Evolutionary conservation across 768 basidiomycete species (phyloP).

Genomic region (Suillus cothurnatus): DNA sequence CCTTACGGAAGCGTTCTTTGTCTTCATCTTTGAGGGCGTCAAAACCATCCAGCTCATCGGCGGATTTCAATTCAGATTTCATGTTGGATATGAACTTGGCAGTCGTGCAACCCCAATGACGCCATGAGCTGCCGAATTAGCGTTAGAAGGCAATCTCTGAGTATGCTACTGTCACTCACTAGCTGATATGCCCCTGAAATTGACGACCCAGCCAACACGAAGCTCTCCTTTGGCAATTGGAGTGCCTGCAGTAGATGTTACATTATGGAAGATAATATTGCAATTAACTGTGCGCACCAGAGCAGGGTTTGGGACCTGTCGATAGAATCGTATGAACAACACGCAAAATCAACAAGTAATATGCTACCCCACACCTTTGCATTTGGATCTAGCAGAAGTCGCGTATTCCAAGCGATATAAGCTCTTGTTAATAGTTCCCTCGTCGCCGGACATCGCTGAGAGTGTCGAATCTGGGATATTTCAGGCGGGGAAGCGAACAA

Average conservation of each 20-base stretch:
- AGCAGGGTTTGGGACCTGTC: conserved; percentile 77
- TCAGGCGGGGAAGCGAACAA: conserved; percentile 30
- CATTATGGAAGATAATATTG: not conserved
- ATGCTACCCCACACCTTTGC: conserved; percentile 54
- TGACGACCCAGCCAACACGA: conserved; percentile 74
- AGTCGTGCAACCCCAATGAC: conserved; percentile 91
- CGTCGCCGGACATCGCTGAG: conserved; percentile 36
- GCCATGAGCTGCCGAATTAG: conserved; percentile 59
- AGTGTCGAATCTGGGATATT: conserved; percentile 19
- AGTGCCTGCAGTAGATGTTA: conserved; percentile 51
- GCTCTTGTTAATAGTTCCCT: conserved; percentile 35
- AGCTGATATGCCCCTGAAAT: conserved; percentile 67
- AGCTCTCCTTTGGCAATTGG: conserved; percentile 71
- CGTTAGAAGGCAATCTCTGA: conserved; percentile 4
- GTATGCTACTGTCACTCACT: conserved; percentile 45
- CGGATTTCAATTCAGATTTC: conserved; percentile 57
- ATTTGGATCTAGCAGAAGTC: conserved; percentile 65
- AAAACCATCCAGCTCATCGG: conserved; percentile 82
- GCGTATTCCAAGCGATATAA: conserved; percentile 85
- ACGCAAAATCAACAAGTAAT: conserved; percentile 25
- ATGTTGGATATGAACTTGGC: conserved; percentile 68
- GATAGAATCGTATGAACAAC: conserved; percentile 23
- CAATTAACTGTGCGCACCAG: conserved; percentile 44
- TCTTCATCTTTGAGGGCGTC: conserved; percentile 72
- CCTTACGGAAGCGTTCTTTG: conserved; percentile 67